Base-by-base conservation (phyloP, 2,329 filamentous ascomycete genomes). In the Neurospora crassa region DNA sequence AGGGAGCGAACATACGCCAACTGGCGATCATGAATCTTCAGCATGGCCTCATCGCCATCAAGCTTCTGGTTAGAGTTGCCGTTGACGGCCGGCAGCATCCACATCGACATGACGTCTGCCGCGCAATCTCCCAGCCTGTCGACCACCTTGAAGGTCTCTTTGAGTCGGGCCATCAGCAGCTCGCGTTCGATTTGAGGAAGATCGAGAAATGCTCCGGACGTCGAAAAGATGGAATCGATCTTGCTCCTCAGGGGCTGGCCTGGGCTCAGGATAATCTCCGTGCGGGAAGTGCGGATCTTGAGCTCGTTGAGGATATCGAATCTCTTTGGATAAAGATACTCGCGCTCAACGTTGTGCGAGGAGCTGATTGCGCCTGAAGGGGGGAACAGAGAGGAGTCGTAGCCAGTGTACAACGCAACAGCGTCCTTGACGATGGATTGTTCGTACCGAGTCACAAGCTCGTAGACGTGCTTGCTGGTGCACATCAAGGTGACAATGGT, bases 41-140 rank as follows among this genome's bases (percentile, higher is more conserved):
- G 72, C 20, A 67, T 12, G 53, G 24, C 18, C 40, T 40, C 45
- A 20, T 72, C 29, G 16, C 10, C 20, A 6, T 53, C 42, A 11
- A 20, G 45, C 1, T 18, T n/a, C 34, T 1, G 37, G 6, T 11
- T 40, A 4, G 34, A 37, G 45, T 41, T 14, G 37, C 14, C 59
- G 34, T 40, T 24, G 18, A n/a, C 4, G 41, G 42, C 68, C 10
- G 24, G 40, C 18, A 41, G 5, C 59, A 29, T 68, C 69, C 34
- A 41, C 41, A 37, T 3, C 14, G 41, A 7, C 53, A 67, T 70
- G 10, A 71, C 68, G 3, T 71, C 68, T 0, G 69, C 68, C 12
- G 63, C 69, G 14, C 67, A 67, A 42, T 74, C 73, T 3, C 20
- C 68, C 5, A 74, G 42, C 1, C 71, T 69, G n/a, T 74, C 73